Conservation (phyloP, 495 filamentous ascomycete species). For the Tricharina praecox region DNA sequence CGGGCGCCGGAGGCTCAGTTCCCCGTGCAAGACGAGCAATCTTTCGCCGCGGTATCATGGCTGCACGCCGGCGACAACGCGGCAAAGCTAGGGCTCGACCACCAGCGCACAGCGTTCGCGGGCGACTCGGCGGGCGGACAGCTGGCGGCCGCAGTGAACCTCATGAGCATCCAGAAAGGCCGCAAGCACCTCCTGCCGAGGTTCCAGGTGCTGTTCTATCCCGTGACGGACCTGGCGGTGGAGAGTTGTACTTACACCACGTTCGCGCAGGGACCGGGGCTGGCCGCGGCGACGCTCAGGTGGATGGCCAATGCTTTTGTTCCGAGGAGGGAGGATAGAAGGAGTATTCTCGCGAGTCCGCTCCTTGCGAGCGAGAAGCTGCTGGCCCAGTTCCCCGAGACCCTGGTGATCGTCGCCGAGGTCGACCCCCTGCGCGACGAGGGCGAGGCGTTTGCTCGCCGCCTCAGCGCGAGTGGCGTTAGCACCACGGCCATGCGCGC, state of each 20-base stretch:
- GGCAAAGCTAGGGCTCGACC: conserved; percentile 10
- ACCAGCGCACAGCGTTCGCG: conserved; percentile 12
- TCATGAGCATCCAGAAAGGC: conserved; percentile 7
- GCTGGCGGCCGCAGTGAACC: conserved; percentile 6
- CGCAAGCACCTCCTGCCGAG: conserved; percentile 10
- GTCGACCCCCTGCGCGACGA: conserved; percentile 35
- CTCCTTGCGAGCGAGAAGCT: conserved; percentile 12
- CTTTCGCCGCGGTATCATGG: conserved; percentile 21
- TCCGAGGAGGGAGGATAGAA: conserved; percentile 12
- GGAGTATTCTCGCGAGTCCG: conserved; percentile 17
- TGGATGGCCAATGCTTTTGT: conserved; percentile 10
- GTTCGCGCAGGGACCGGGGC: conserved; percentile 13
- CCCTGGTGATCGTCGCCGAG: conserved; percentile 32
- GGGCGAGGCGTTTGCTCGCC: conserved; percentile 32
- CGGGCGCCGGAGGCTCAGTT: conserved; percentile 24
- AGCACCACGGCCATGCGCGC: conserved; percentile 27
- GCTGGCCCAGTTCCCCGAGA: conserved; percentile 30
- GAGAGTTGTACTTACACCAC: conserved; percentile 11
- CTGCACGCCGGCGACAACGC: conserved; percentile 14
- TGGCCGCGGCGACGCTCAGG: conserved; percentile 1
- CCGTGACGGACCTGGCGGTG: conserved; percentile 19
- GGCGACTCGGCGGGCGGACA: conserved; percentile 27
- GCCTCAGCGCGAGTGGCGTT: conserved; percentile 30
- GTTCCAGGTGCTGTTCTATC: conserved; percentile 22
- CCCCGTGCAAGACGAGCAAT: conserved; percentile 25